A percentile compares a stretch with the other conserved stretches of the same genome.
phyloP scores from a whole-genome alignment of 2,329 filamentous ascomycete species.

The Aspergillus oerlinghausenensis region DNA sequence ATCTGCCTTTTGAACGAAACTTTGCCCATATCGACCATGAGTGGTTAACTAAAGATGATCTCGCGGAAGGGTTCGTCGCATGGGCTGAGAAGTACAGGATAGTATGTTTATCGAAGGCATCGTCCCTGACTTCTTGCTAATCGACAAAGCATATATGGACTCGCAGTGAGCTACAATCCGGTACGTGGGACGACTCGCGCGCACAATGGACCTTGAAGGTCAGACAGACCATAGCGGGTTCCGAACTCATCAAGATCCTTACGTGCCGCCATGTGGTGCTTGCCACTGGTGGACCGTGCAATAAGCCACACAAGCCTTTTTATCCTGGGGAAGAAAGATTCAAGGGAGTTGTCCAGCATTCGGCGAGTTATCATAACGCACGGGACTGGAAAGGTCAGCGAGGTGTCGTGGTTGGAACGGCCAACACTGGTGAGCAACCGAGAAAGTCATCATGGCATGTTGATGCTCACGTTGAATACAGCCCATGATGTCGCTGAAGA shows the following conservation, averaged over 20 bases:
- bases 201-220: slow-evolving; percentile 37
- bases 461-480: neutral
- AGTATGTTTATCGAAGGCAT: neutral
- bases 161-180: neutral
- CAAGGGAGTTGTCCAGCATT: slow-evolving; percentile 35
- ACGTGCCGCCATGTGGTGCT: neutral
- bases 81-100: neutral
- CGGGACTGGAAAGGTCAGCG: slow-evolving; percentile 33
- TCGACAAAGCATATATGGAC: neutral
- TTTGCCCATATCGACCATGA: neutral
- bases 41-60: neutral
- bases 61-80: neutral
- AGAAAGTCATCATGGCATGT: neutral
- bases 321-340: slow-evolving; percentile 19
- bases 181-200: slow-evolving; percentile 25
- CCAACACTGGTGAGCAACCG: slow-evolving; percentile 38
- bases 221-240: slow-evolving; percentile 15
- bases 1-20: neutral
- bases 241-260: neutral
- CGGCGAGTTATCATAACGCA: slow-evolving; percentile 30
- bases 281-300: neutral
- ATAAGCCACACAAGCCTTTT: neutral
- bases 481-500: slow-evolving; percentile 47
- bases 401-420: slow-evolving; percentile 45
- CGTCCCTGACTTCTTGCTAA: neutral